Percentiles rank a stretch among this genome's conserved stretches.
phyloP scores from a whole-genome alignment of 139 green algal species.

The Auxenochlorella pyrenoidosa region DNA sequence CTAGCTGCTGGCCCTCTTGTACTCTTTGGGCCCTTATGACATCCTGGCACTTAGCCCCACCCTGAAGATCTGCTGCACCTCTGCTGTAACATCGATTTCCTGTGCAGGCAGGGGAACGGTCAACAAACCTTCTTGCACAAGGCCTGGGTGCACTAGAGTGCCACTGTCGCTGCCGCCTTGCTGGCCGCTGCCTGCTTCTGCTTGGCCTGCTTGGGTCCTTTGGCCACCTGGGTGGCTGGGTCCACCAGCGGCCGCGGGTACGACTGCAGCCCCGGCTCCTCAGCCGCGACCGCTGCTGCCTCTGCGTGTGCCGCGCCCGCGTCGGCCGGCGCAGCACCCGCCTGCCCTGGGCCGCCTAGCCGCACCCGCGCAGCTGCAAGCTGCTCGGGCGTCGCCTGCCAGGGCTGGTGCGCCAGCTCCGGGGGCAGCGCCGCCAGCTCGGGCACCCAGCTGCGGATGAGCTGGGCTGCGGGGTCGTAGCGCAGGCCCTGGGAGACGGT shows the following conservation, averaged over 20 bases:
- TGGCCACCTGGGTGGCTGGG: conserved; percentile 33
- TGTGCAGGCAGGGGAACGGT: not conserved
- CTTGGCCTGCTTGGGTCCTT: not conserved
- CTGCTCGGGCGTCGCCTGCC: not conserved
- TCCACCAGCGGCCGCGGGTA: conserved; percentile 37
- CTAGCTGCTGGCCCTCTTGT: no score
- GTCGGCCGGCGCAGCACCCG: not conserved
- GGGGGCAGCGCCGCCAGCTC: conserved; percentile 48
- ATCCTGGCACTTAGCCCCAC: no score
- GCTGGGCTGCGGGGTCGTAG: conserved; percentile 61
- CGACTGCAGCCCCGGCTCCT: not conserved
- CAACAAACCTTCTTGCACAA: not conserved
- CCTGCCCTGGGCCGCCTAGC: not conserved
- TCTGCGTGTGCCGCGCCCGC: not conserved
- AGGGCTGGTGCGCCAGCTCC: conserved; percentile 51
- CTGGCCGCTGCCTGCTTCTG: not conserved
- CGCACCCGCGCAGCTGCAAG: not conserved
- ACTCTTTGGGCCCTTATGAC: no score
- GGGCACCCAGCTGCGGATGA: conserved; percentile 58
- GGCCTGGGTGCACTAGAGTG: not conserved
- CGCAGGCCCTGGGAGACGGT: conserved; percentile 67
- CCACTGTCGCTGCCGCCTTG: not conserved
- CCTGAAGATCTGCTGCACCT: no score
- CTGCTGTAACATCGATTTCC: no score
- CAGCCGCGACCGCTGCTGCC: not conserved